These are phyloP conservation scores for Tetrapisispora iriomotensis DNA, from an alignment of 805 yeast genomes.

Conservation along the genomic window DNA sequence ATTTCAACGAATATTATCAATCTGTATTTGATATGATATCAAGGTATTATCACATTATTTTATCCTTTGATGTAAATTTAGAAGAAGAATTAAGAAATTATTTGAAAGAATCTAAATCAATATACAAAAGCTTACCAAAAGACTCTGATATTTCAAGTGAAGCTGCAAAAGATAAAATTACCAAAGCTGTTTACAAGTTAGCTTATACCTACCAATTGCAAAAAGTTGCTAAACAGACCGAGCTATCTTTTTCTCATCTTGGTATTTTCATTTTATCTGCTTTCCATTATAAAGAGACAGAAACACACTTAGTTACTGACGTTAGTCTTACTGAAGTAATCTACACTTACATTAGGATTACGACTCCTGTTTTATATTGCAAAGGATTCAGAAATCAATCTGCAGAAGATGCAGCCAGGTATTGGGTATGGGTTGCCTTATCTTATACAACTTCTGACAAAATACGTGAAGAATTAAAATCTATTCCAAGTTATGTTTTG, in stretches of 20 bases:
- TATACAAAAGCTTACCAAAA: slow-evolving; percentile 32
- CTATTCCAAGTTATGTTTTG: slow-evolving; percentile 28
- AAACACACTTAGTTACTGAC: slow-evolving; percentile 11
- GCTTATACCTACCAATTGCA: slow-evolving; percentile 30
- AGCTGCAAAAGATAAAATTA: slow-evolving; percentile 28
- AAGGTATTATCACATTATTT: slow-evolving; percentile 41
- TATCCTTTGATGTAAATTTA: slow-evolving; percentile 59
- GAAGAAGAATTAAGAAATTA: slow-evolving; percentile 30
- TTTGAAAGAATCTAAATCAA: slow-evolving; percentile 30
- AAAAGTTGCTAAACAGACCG: slow-evolving; percentile 21
- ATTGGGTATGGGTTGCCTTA: slow-evolving; percentile 32
- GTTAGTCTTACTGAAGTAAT: slow-evolving; percentile 26
- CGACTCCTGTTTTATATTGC: slow-evolving; percentile 33
- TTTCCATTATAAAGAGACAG: slow-evolving; percentile 15
- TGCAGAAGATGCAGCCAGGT: slow-evolving; percentile 24
- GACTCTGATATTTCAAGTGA: slow-evolving; percentile 23
- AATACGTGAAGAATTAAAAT: slow-evolving; percentile 8
- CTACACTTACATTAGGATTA: slow-evolving; percentile 33
- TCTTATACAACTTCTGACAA: slow-evolving; percentile 14
- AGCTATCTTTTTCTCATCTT: slow-evolving; percentile 24
- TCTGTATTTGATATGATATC: slow-evolving; percentile 27
- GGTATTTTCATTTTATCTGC: slow-evolving; percentile 29
- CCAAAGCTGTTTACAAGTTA: slow-evolving; percentile 30
- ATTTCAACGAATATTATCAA: slow-evolving; percentile 17
- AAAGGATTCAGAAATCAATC: slow-evolving; percentile 15